Conservation (phyloP, 23 red algal genomes). For the Pyropia haitanensis region DNA sequence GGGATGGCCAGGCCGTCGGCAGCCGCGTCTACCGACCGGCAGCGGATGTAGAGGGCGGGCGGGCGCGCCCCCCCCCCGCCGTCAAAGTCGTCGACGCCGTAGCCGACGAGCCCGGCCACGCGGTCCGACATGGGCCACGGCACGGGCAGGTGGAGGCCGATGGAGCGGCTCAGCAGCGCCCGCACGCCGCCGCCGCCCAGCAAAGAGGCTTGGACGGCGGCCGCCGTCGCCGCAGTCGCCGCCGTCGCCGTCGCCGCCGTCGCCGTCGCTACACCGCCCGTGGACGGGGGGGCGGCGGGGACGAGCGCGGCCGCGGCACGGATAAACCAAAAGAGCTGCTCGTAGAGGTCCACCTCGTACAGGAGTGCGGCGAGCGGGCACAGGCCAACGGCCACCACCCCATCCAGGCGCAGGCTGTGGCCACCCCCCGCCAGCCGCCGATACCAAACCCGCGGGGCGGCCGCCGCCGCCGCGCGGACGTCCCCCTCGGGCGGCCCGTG, state of each 20-base stretch:
- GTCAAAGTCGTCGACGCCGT: constrained; percentile 54
- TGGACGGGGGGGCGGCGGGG: neutral
- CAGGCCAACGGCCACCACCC: constrained; percentile 36
- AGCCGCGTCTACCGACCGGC: no score
- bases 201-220: no score
- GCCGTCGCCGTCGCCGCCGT: no score
- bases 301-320: constrained; percentile 22
- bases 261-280: constrained; percentile 12
- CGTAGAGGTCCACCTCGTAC: constrained; percentile 60
- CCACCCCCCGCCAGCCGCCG: constrained; percentile 7
- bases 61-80: constrained; percentile 7
- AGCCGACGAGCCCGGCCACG: constrained; percentile 38
- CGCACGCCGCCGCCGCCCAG: no score
- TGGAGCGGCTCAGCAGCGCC: no score
- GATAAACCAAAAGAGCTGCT: constrained; percentile 58
- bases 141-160: constrained; percentile 17
- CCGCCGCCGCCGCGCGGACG: no score
- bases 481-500: no score
- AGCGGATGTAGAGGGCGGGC: no score
- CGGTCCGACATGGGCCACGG: constrained; percentile 53
- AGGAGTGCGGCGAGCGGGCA: constrained; percentile 37
- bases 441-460: constrained; percentile 20
- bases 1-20: no score
- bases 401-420: constrained; percentile 44
- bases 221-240: no score